Percentiles rank a stretch among this genome's conserved stretches.
Conservation (phyloP, 768 basidiomycete species). For the Termitomyces sp. region DNA sequence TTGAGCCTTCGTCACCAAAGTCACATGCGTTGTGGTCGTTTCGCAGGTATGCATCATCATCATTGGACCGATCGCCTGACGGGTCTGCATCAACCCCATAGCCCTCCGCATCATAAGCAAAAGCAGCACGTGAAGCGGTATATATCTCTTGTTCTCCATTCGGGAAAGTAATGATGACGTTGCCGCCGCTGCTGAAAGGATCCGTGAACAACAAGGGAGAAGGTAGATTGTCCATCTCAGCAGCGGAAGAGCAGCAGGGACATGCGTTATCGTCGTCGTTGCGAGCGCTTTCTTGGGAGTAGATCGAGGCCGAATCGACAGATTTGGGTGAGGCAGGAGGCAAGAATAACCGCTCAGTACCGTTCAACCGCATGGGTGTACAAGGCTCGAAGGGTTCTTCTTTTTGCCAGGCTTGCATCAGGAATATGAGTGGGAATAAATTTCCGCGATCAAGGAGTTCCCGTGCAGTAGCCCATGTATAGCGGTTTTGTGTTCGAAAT, state of each 20-base stretch:
- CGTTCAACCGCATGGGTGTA: not conserved
- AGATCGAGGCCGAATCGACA: constrained; percentile 1
- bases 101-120: not conserved
- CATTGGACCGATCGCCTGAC: not conserved
- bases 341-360: not conserved
- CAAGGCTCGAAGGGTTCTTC: not conserved
- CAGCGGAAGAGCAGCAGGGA: not conserved
- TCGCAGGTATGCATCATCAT: not conserved
- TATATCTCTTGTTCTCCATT: not conserved
- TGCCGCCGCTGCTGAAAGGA: not conserved
- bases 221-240: not conserved
- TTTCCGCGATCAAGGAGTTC: constrained; percentile 7
- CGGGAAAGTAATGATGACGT: not conserved
- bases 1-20: not conserved
- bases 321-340: not conserved
- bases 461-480: not conserved
- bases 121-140: not conserved
- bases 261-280: not conserved
- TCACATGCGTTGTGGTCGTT: not conserved
- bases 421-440: constrained; percentile 8
- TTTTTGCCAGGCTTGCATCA: constrained; percentile 3
- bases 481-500: constrained; percentile 3
- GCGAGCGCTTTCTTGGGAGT: constrained; percentile 6
- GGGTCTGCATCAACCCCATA: not conserved
- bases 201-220: constrained; percentile 3